Evolutionary conservation across 805 yeast genomes (phyloP), one percentile per base, ranked within the genome.

Genomic region (Cyberlindnera euphorbiiphila): DNA sequence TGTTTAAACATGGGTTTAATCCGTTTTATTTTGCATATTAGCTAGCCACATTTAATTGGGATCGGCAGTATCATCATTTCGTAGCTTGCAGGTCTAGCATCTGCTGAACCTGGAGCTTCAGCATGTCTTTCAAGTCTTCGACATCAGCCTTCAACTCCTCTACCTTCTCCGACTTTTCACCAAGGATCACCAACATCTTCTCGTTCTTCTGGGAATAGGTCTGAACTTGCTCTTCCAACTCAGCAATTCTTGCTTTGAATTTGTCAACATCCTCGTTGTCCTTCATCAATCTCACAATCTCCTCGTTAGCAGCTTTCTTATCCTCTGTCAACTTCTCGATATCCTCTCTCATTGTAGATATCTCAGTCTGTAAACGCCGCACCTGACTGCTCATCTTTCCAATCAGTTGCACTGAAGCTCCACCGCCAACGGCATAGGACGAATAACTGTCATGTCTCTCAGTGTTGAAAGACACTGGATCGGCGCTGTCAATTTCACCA

Each of bases 131-230:
- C 60, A 91, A 68, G 60, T 93, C 98, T 5, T 68, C 72, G 13
- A 93, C 91, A 54, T 93, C 98, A 7, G 94, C 95, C 47, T 71
- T 73, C 31, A 93, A 68, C 59, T 93, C 98, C 39, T 79, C 84
- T 5, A 85, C 91, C 45, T 68, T 71, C 57, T 94, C 98, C 6
- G 86, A 72, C 56, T 88, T 88, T 55, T 89, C 96, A 6, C 96
- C 96, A 12, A 91, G 67, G 40, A 85, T 56, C 49, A 78, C 84
- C 31, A 88, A 61, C 33, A 85, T 72, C 6, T 81, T 74, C 38
- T 71, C 69, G 43, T 76, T 76, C 6, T 74, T 53, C 5, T 16
- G 21, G 11, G 39, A 16, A 46, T 39, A 46, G 25, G 23, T 12
- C 14, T 49, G 43, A 7, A 59, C 51, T 36, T 63, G 61, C 15